Evolutionary conservation across 805 yeast species (phyloP), one percentile per base, ranked within the genome.

Genomic region (Candida golubevii): DNA sequence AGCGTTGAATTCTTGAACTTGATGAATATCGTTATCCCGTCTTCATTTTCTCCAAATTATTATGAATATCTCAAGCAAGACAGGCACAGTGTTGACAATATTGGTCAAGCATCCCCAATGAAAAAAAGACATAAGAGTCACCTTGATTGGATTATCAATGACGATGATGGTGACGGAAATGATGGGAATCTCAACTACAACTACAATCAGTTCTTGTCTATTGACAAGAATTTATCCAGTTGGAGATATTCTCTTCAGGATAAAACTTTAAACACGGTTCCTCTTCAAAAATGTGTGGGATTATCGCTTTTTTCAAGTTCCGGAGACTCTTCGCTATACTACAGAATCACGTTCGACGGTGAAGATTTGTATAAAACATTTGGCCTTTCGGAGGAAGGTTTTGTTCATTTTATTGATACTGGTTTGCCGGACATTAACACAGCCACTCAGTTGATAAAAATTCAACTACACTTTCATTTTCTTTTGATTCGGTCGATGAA

Each of bases 131-230:
- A 55, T 23, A 53, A 50, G n/a, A 48, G 47, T 33, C 55, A 52
- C 34, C 57, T 71, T 27, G 75, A 71, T 47, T 69, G 74, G 72
- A 69, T 71, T 23, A 57, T 70, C 36, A 69, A 69, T 45, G 74
- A 71, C 46, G 74, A 70, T 48, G 76, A 69, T 48, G 76, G 76
- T 18, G 76, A 71, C 48, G 75, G 76, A 7, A 71, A 69, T 46
- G 76, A 71, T 51, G 76, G 76, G 4, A 71, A 71, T 44, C 62
- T 71, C 49, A 71, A 71, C 45, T 71, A 71, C 55, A 71, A 71
- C 47, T 71, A 65, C 47, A 63, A 63, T 39, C 76, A 71, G 45
- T 71, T 71, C 44, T 56, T 66, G 33, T 64, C 65, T 8, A 71
- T 71, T 40, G 76, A 71, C 53, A 65, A 61, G 42, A 71, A 71